Evolutionary conservation across 352 stramenopile genomes (phyloP), one percentile per base, ranked within the genome.

Genomic region (Phytophthora syringae): DNA sequence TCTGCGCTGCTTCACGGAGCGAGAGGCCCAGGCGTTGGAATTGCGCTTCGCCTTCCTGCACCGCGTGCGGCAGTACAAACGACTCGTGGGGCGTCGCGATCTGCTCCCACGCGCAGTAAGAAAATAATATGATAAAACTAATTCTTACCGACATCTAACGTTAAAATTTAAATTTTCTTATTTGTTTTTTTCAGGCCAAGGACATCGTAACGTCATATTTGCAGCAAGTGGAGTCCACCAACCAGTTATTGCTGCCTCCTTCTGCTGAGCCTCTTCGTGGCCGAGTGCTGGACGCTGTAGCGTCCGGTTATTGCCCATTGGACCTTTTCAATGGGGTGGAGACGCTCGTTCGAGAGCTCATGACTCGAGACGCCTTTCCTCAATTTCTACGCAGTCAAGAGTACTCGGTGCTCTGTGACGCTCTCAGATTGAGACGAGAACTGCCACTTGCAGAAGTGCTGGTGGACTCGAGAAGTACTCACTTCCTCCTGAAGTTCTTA

Each of bases 311-410:
- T 24, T 79, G 75, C 44, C 74, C 81, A 12, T 45, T 86, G 18
- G 78, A 89, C 22, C 74, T 93, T n/a, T 90, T 90, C 57, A 68
- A 66, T 27, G 82, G 80, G 3, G 40, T 93, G 22, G 84, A 93
- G 55, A 70, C 65, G 22, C 72, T 79, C 40, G 76, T 92, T 9
- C 75, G 70, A 40, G 63, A 70, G 7, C 69, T 68, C 7, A 70
- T 93, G n/a, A 76, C 76, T 32, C 49, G 71, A 16, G 76, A 86
- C 27, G 76, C 80, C 32, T 90, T 88, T 54, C 72, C 77, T 12
- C 66, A 58, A 7, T 93, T 93, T 30, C 68, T 88, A 3, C 22
- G 34, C 21, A 78, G 65, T 9, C 52, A 57, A 18, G 71, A 88
- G 55, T 92, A 90, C 64, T 16, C 50, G 24, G 54, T 74, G 40